Base-by-base conservation (phyloP, 306 rosid species). In the Lupinus albus region DNA sequence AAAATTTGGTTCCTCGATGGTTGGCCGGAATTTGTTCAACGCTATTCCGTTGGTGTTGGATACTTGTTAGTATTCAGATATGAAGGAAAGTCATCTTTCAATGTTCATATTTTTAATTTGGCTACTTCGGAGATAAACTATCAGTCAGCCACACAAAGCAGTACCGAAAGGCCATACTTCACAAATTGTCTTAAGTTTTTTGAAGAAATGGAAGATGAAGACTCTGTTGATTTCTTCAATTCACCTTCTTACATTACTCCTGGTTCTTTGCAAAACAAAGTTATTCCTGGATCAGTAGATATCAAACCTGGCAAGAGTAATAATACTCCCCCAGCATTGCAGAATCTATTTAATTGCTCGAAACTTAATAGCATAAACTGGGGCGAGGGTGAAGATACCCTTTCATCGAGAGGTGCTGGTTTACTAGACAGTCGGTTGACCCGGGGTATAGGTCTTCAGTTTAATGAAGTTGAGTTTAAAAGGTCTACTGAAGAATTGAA, bases 141-240 rank as follows among this genome's bases (percentile, higher is more conserved):
- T 66, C 85, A 78, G 62, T 72, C 92, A 32, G 64, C 76, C 42
- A 28, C 81, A 3, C 80, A 65, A 44, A 44, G 81, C 64, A 67
- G 76, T 42, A 71, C 67, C 38, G 85, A 83, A 78, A 81, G 79
- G 63, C 41, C 86, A 60, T 75, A 73, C 73, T 85, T 72, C 55
- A 70, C 79, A 46, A 84, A 67, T 60, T 82, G 54, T 56, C 71
- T 72, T 61, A 77, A 76, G 35, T 17, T 83, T 53, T 90, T 94
- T 74, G 92, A 94, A 66, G 96, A 88, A 59, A 67, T 94, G 77
- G 96, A 90, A 79, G 97, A 90, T 68, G 92, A 84, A 68, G 99
- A 90, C 78, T 63, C 61, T 17, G 28, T 68, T 64, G 96, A 83
- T 78, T 71, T 69, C 28, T 11, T 64, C 67, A 86, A 82, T 79